phyloP scores from a whole-genome alignment of 306 rosid genomes.

The Potentilla sterilis region DNA sequence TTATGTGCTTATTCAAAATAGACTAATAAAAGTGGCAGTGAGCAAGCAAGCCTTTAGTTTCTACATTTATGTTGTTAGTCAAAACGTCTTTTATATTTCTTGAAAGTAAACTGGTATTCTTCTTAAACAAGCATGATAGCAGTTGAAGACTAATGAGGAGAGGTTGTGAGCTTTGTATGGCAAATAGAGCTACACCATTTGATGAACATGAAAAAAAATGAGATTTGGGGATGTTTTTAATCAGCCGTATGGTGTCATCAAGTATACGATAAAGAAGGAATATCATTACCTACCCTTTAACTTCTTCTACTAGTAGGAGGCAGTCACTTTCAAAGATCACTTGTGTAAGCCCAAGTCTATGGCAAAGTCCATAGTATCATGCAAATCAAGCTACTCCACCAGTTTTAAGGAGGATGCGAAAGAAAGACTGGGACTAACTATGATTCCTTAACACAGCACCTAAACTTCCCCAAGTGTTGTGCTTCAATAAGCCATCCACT shows the following conservation, averaged over 20 bases:
- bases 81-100: not conserved
- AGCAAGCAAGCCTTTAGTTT: not conserved
- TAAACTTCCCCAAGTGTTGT: not conserved
- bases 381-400: not conserved
- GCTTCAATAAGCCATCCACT: not conserved
- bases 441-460: not conserved
- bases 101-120: not conserved
- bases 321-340: not conserved
- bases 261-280: not conserved
- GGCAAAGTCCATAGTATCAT: not conserved
- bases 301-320: not conserved
- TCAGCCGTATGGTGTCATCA: not conserved
- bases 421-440: not conserved
- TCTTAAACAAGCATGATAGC: not conserved
- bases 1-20: not conserved
- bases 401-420: not conserved
- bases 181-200: not conserved
- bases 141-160: not conserved
- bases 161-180: not conserved
- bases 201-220: not conserved
- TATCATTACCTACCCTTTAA: not conserved
- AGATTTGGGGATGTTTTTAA: not conserved
- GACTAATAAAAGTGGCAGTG: not conserved
- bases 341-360: not conserved
- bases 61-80: not conserved